Percentiles rank a stretch among this genome's conserved stretches.
Conservation (phyloP, 2,329 filamentous ascomycete species). For the Byssochlamys sp. region DNA sequence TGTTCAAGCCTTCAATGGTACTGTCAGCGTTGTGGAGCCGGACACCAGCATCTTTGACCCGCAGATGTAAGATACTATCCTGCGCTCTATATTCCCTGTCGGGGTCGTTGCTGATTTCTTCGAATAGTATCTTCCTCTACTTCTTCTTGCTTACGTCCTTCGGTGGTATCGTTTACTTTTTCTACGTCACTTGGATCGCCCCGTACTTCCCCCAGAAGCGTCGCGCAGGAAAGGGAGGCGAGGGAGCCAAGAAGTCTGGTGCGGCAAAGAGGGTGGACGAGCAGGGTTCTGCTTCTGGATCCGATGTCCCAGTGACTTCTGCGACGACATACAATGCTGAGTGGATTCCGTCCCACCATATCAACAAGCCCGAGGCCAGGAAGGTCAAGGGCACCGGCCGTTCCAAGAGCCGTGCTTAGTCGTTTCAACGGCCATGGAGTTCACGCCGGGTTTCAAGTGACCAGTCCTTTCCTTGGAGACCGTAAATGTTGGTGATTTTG, state of each 20-base stretch:
- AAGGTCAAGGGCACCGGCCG: conserved; percentile 46
- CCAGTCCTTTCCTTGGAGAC: neutral
- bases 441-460: neutral
- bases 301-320: conserved; percentile 60
- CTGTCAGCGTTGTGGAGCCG: conserved; percentile 77
- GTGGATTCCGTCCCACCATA: conserved; percentile 85
- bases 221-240: conserved; percentile 50
- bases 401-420: conserved; percentile 27
- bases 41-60: conserved; percentile 88
- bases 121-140: conserved; percentile 84
- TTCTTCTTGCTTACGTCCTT: conserved; percentile 74
- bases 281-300: conserved; percentile 55
- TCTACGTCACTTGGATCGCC: conserved; percentile 97
- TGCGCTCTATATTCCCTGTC: conserved; percentile 1
- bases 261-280: conserved; percentile 60
- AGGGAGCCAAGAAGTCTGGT: conserved; percentile 51
- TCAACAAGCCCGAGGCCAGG: conserved; percentile 69
- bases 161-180: conserved; percentile 77
- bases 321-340: conserved; percentile 76
- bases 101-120: conserved; percentile 7
- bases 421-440: neutral
- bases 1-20: conserved; percentile 68
- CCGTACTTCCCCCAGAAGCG: conserved; percentile 83
- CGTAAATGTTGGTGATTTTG: neutral
- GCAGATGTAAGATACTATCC: conserved; percentile 62